Conservation (phyloP, 257 asterid genomes). For the Capsicum chinense region DNA sequence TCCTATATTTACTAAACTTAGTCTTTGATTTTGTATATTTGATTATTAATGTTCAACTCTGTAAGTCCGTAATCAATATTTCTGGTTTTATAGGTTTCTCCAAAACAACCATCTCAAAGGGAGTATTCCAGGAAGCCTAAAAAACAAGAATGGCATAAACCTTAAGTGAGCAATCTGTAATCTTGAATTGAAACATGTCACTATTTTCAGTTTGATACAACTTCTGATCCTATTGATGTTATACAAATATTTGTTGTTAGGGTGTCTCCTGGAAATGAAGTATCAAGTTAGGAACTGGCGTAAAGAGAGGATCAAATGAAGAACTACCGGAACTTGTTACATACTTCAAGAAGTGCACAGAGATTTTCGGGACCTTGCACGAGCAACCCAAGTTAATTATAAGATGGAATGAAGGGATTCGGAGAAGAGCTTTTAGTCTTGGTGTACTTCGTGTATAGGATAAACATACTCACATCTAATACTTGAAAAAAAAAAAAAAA, state of each 20-base stretch:
- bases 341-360: background rate
- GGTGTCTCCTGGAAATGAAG: conserved; percentile 37
- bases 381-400: background rate
- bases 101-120: conserved; percentile 66
- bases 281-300: background rate
- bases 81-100: conserved; percentile 55
- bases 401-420: background rate
- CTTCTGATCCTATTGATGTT: background rate
- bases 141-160: conserved; percentile 43
- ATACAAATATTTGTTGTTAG: conserved; percentile 31
- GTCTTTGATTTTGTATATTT: background rate
- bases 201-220: background rate
- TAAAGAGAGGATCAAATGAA: conserved; percentile 1
- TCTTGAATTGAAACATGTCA: background rate
- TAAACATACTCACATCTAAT: background rate
- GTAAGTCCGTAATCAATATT: background rate
- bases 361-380: background rate
- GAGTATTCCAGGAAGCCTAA: conserved; percentile 53
- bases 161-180: conserved; percentile 47
- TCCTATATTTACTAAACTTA: background rate
- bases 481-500: background rate
- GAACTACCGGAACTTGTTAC: background rate
- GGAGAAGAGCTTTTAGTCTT: background rate
- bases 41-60: background rate
- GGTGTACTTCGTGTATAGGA: conserved; percentile 15